Base-by-base conservation (phyloP, 805 yeast genomes). In the Candida incommunis region DNA sequence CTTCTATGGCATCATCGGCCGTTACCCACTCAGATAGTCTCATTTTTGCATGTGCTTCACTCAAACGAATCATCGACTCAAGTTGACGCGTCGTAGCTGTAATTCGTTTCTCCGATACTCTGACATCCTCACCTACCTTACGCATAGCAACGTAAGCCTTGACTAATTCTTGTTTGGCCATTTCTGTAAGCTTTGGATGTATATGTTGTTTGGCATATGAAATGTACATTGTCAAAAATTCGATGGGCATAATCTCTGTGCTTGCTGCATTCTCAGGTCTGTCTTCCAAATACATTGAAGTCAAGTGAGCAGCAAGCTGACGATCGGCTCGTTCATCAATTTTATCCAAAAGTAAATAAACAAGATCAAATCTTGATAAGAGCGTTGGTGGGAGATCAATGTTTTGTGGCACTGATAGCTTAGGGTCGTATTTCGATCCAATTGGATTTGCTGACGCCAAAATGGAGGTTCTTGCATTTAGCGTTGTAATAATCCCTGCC, bases 11-110 rank as follows among this genome's bases (percentile, higher is more conserved):
- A 62, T 92, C 99, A 23, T 70, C 71, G 22, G 82, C 68, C 45
- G 79, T 81, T 3, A 92, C 99, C 0, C 54, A 59, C 1, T 70
- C 65, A 1, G 90, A 74, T 24, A 92, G 69, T 54, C 95, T 77
- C 95, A 92, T 84, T 65, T 87, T 88, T 1, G 99, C 98, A 61
- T 92, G 97, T 0, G 97, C 98, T 65, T 92, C 98, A 0, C 94
- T 65, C 43, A 92, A 70, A 58, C 98, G 78, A 52, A 90, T 88
- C 95, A 92, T 85, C 44, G 94, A 80, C 64, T 92, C 98, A 46
- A 92, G 70, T 62, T 92, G 98, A 65, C 99, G 76, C 1, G 99
- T 90, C 0, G 99, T 92, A 3, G 99, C 99, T 0, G 99, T 92
- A 53, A 92, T 83, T 54, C 99, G 71, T 63, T 81, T 83, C 50